Conservation (phyloP, 2,329 filamentous ascomycete genomes). For the Pseudogymnoascus sp. region DNA sequence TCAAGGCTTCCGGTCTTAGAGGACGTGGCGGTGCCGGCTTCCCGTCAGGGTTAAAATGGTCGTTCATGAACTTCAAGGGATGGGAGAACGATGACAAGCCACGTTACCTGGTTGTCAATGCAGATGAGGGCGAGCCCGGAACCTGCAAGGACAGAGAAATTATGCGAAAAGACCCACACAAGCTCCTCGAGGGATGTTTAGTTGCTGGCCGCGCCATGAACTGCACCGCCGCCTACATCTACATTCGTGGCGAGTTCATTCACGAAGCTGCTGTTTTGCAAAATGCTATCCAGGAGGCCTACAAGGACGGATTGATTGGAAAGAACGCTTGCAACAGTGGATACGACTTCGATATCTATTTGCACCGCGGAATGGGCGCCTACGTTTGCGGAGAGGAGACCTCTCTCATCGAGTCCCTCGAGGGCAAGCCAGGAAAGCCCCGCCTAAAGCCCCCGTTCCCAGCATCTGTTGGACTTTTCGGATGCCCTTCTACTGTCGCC, state of each 20-base stretch:
- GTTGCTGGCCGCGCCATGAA: slow-evolving; percentile 98
- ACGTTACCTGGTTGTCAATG: slow-evolving; percentile 94
- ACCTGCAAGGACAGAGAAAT: slow-evolving; percentile 99
- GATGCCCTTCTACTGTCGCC: slow-evolving; percentile 94
- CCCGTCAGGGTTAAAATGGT: slow-evolving; percentile 98
- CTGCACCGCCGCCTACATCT: slow-evolving; percentile 96
- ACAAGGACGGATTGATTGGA: slow-evolving; percentile 86
- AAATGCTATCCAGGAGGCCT: slow-evolving; percentile 94
- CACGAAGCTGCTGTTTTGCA: slow-evolving; percentile 91
- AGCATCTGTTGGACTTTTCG: slow-evolving; percentile 92
- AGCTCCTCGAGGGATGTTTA: slow-evolving; percentile 94
- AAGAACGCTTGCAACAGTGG: slow-evolving; percentile 97
- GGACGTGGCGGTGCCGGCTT: slow-evolving; percentile 97
- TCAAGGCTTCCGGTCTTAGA: slow-evolving; percentile 92
- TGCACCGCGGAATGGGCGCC: slow-evolving; percentile 94
- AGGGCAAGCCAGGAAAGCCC: slow-evolving; percentile 98
- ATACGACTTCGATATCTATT: slow-evolving; percentile 95
- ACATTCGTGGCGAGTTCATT: slow-evolving; percentile 98
- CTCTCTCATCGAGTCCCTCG: slow-evolving; percentile 92
- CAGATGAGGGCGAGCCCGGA: slow-evolving; percentile 96
- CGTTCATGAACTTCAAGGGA: slow-evolving; percentile 99
- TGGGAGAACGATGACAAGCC: slow-evolving; percentile 98
- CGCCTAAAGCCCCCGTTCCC: slow-evolving; percentile 98
- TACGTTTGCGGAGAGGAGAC: slow-evolving; percentile 99
- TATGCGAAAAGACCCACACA: slow-evolving; percentile 99